Evolutionary conservation across 164 flowering plant genomes (phyloP), one percentile per base, ranked within the genome.

Genomic region (Berberis thunbergii): DNA sequence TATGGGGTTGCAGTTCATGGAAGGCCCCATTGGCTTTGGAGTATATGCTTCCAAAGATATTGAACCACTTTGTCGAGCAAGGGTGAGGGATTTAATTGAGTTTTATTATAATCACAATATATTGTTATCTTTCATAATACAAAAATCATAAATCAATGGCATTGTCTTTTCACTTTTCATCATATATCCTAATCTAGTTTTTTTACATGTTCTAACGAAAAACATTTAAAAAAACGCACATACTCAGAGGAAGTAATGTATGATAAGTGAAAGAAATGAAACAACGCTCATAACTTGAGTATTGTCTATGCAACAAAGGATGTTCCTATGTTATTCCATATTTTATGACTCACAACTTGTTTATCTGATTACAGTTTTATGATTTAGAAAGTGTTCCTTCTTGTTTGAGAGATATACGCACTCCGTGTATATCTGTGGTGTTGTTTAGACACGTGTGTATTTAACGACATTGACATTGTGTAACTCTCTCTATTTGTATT

Each of bases 11-110:
- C 91, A 94, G 56, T 90, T 94, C 62, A 88, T 76, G 79, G 98
- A 94, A 79, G 93, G 98, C 2, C 97, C 96, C 6, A 80, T 86
- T 76, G 98, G 98, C 11, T 94, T 82, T 71, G 97, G 98, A 62
- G 95, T 94, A 4, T 87, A 73, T 81, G 97, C 97, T 58, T 83
- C 98, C 59, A 90, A 79, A 75, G 97, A 94, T 63, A 79, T 94
- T 40, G 86, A 86, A 69, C 95, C 97, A 43, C 87, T 76, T 69
- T 86, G 88, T 9, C 87, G 97, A 45, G 83, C 98, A 39, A 81
- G 95, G 82, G 98, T 93, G 61, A 66, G 81, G 45, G 41, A 4
- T 50, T 50, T 4, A 4, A 4, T 46, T 46, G 4, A 7, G 4
- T 46, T 46, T 7, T 4, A 46, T 4, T 7, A 7, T 7, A 4